Conservation (phyloP, 1,284 basidiomycete species). For the Ganoderma sp. region DNA sequence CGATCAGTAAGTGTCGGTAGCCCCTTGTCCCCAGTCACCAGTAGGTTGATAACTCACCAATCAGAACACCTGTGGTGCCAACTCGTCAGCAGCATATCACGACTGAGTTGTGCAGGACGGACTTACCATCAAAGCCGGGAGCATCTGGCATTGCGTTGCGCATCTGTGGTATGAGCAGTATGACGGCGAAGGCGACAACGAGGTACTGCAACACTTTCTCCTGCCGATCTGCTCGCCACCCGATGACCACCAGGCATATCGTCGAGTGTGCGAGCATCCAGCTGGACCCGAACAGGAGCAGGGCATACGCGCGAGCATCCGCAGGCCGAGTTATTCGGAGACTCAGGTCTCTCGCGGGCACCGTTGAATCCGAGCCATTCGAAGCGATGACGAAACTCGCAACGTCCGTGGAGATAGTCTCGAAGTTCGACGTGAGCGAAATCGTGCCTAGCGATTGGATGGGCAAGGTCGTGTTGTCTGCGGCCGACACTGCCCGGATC, state of each 20-base stretch:
- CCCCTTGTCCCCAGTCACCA: background rate
- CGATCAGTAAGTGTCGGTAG: background rate
- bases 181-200: slow-evolving; percentile 47
- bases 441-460: slow-evolving; percentile 54
- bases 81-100: background rate
- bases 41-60: slow-evolving; percentile 43
- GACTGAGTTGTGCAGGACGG: background rate
- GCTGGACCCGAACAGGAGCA: slow-evolving; percentile 54
- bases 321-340: slow-evolving; percentile 52
- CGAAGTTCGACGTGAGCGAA: slow-evolving; percentile 54
- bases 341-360: slow-evolving; percentile 51
- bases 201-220: slow-evolving; percentile 48
- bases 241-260: slow-evolving; percentile 52
- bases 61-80: slow-evolving; percentile 48
- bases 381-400: slow-evolving; percentile 45
- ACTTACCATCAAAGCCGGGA: slow-evolving; percentile 59
- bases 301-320: slow-evolving; percentile 50
- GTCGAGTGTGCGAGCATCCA: slow-evolving; percentile 62
- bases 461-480: slow-evolving; percentile 47
- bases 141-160: slow-evolving; percentile 63
- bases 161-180: slow-evolving; percentile 57
- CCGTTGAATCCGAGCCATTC: slow-evolving; percentile 36
- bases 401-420: slow-evolving; percentile 49
- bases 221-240: slow-evolving; percentile 43
- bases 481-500: slow-evolving; percentile 45